These are phyloP conservation scores for Pseudogymnoascus pannorum DNA, from an alignment of 2,329 filamentous ascomycete genomes.

Conservation along the genomic window DNA sequence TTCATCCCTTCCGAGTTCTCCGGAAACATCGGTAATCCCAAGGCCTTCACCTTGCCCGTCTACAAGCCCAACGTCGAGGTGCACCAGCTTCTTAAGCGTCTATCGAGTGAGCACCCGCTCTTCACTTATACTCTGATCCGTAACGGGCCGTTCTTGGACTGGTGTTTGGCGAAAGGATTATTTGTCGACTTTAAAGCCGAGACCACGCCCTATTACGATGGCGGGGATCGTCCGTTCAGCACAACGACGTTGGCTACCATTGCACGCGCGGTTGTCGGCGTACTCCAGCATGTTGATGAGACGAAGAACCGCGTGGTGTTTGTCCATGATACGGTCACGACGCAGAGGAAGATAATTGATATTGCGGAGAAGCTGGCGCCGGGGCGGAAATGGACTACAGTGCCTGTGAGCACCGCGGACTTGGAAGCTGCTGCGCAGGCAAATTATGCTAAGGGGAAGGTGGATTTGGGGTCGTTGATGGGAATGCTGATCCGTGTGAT, in stretches of 20 bases:
- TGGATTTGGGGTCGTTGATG: constrained; percentile 27
- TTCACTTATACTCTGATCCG: not conserved
- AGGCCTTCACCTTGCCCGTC: not conserved
- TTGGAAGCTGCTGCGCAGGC: constrained; percentile 16
- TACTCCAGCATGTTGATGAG: not conserved
- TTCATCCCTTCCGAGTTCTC: not conserved
- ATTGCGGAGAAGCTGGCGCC: constrained; percentile 29
- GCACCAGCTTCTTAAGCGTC: not conserved
- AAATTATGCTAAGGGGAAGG: constrained; percentile 20
- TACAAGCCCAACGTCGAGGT: not conserved
- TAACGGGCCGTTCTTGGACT: not conserved
- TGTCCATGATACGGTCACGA: constrained; percentile 36
- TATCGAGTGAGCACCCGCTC: not conserved
- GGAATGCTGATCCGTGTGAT: constrained; percentile 30
- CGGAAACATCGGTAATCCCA: not conserved
- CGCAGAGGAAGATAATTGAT: constrained; percentile 36
- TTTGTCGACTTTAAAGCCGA: not conserved
- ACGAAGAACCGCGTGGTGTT: constrained; percentile 42
- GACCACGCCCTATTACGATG: not conserved
- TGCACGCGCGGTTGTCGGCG: not conserved
- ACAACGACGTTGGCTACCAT: not conserved
- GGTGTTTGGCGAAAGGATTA: not conserved
- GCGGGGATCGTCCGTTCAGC: not conserved
- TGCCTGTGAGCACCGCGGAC: constrained; percentile 13
- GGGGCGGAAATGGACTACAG: constrained; percentile 22